A percentile compares a stretch with the other conserved stretches of the same genome.
Conservation (phyloP, 306 rosid genomes). For the Cyclanthera cordifolia region DNA sequence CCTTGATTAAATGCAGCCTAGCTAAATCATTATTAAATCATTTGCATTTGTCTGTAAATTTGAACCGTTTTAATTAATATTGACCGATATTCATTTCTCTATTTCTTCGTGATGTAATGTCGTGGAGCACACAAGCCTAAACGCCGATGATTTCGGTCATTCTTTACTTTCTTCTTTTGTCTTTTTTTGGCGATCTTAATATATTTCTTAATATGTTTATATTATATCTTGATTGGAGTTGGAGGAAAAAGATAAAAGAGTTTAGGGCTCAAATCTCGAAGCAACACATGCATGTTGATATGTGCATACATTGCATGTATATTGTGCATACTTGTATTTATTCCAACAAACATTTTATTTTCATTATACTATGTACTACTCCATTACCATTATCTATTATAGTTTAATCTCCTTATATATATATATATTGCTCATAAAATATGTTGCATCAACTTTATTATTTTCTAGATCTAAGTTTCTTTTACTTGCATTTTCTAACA, state of each 20-base stretch:
- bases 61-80: neutral
- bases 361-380: neutral
- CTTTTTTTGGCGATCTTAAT: slow-evolving; percentile 39
- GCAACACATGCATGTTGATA: neutral
- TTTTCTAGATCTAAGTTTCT: too few relatives aligned
- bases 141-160: slow-evolving; percentile 98
- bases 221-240: neutral
- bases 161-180: slow-evolving; percentile 74
- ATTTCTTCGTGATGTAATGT: slow-evolving; percentile 2
- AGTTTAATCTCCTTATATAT: neutral
- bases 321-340: neutral
- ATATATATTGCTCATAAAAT: too few relatives aligned
- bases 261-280: slow-evolving; percentile 10
- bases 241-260: neutral
- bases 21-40: neutral
- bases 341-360: neutral
- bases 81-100: neutral
- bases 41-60: neutral
- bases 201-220: neutral
- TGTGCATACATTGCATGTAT: neutral
- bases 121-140: slow-evolving; percentile 57
- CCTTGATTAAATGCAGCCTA: neutral
- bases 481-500: too few relatives aligned
- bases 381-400: neutral
- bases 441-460: too few relatives aligned